phyloP scores from a whole-genome alignment of 306 rosid genomes.

The Prinsepia uniflora region DNA sequence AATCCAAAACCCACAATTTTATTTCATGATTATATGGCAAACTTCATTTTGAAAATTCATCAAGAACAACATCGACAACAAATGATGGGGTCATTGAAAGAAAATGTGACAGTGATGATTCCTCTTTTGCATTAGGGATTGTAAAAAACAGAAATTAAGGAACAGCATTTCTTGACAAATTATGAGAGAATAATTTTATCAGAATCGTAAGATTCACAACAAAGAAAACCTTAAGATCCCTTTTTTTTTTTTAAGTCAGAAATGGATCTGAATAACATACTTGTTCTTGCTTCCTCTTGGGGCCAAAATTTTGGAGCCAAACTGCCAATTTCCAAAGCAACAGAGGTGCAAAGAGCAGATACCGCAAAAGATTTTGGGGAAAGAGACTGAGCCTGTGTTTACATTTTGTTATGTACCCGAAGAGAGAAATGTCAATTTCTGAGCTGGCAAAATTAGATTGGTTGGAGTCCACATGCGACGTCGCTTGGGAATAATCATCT shows the following conservation, averaged over 20 bases:
- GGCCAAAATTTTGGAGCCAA: slow-evolving; percentile 7
- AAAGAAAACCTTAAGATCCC: background rate
- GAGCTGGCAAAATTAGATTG: background rate
- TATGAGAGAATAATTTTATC: too few species aligned
- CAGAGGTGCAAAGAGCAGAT: background rate
- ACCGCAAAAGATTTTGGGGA: background rate
- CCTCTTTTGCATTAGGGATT: background rate
- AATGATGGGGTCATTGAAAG: too few species aligned
- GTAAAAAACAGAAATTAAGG: background rate
- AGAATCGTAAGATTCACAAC: background rate
- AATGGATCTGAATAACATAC: background rate
- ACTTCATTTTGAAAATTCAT: background rate
- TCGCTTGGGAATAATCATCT: background rate
- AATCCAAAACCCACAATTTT: slow-evolving; percentile 1
- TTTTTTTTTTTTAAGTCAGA: background rate
- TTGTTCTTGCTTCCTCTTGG: slow-evolving; percentile 13
- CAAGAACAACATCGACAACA: background rate
- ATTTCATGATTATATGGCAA: background rate
- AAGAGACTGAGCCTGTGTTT: background rate
- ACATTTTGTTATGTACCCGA: background rate
- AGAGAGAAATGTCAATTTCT: slow-evolving; percentile 9
- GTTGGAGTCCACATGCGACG: background rate
- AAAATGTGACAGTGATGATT: too few species aligned
- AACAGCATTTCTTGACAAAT: background rate
- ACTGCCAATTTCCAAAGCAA: slow-evolving; percentile 2